Percentiles rank a stretch among this genome's conserved stretches.
Conservation (phyloP, 345 rosid genomes). For the Litchi chinensis region DNA sequence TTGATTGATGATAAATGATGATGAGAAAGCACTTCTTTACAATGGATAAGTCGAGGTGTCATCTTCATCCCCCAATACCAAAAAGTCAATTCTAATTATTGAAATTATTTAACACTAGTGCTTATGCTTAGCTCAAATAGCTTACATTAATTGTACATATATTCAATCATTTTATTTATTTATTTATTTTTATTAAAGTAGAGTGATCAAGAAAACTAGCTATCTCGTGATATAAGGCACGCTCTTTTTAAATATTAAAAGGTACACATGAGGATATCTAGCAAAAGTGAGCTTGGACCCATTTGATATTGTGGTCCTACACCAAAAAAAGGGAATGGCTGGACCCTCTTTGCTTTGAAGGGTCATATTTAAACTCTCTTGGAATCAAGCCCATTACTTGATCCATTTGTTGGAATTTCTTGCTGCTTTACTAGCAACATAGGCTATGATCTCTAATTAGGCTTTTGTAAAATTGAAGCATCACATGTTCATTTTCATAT, state of each 20-base stretch:
- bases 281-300: background rate
- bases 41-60: constrained; percentile 15
- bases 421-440: background rate
- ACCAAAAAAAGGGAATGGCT: background rate
- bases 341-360: constrained; percentile 14
- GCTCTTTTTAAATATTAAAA: background rate
- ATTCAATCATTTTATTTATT: background rate
- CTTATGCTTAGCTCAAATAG: too few relatives aligned
- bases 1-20: background rate
- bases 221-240: background rate
- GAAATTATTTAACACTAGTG: background rate
- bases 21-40: background rate
- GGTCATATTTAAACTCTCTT: background rate
- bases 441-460: background rate
- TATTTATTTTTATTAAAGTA: background rate
- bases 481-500: too few relatives aligned
- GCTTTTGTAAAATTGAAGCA: too few relatives aligned
- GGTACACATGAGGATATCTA: background rate
- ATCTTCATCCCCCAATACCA: constrained; percentile 11
- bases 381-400: too few relatives aligned
- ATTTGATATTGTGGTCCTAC: constrained; percentile 10
- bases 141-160: too few relatives aligned
- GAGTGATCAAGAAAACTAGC: background rate
- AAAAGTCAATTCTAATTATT: background rate
- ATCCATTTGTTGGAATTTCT: background rate